A percentile compares a stretch with the other conserved stretches of the same genome.
Evolutionary conservation across 257 asterid species (phyloP).

Genomic region (Scutellaria minor): DNA sequence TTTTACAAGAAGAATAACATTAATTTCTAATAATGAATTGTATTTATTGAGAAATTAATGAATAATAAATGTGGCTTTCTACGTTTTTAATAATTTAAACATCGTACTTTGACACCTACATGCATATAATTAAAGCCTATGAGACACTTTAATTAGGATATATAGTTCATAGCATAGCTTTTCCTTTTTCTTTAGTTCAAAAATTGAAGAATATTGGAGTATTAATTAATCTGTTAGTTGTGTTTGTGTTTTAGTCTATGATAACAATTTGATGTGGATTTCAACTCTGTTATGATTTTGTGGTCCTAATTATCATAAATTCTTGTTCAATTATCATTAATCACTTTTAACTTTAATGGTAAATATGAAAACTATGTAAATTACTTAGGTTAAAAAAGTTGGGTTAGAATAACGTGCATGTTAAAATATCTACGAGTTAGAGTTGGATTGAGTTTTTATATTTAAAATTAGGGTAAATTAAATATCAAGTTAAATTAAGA

Average conservation of each 20-base stretch:
- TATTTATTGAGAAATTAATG: no score
- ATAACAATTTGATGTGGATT: constrained; percentile 37
- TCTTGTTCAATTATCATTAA: constrained; percentile 18
- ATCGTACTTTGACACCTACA: constrained; percentile 49
- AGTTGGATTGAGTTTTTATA: no score
- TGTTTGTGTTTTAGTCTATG: not conserved
- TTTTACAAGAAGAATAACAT: not conserved
- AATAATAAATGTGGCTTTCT: not conserved
- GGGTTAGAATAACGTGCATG: no score
- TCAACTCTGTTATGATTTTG: constrained; percentile 56
- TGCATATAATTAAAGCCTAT: constrained; percentile 44
- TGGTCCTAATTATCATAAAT: constrained; percentile 51
- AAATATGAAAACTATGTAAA: not conserved
- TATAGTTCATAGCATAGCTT: constrained; percentile 43
- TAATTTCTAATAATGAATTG: not conserved
- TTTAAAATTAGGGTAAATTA: no score
- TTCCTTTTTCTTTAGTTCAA: constrained; percentile 51
- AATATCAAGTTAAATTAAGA: no score
- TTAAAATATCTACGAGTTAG: no score
- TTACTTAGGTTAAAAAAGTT: not conserved
- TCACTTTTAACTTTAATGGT: not conserved
- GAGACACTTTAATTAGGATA: constrained; percentile 38
- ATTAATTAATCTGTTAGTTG: constrained; percentile 36
- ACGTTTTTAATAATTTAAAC: constrained; percentile 30
- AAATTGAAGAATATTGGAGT: constrained; percentile 36